These are phyloP conservation scores for Mycosphaerella sp. DNA, from an alignment of 2,329 filamentous ascomycete genomes.

Conservation along the genomic window DNA sequence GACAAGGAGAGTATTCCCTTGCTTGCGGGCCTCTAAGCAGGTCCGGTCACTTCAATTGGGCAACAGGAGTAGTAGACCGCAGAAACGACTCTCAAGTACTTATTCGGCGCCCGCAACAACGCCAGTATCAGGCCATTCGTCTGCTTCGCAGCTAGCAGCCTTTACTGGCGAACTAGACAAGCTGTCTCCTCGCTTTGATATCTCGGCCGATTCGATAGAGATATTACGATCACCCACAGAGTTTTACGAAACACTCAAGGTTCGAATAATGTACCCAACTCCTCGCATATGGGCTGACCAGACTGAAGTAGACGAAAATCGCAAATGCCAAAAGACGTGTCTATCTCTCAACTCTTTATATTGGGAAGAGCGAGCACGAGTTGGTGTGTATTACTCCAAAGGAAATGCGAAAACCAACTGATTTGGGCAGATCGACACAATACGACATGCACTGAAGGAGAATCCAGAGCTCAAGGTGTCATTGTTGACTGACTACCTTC, in stretches of 20 bases:
- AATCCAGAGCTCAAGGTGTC: constrained; percentile 76
- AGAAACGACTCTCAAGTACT: constrained; percentile 26
- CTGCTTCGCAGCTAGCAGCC: constrained; percentile 51
- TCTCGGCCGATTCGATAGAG: constrained; percentile 71
- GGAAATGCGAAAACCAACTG: background rate
- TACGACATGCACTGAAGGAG: constrained; percentile 65
- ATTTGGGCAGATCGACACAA: constrained; percentile 58
- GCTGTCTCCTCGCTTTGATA: constrained; percentile 83
- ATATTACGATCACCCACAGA: constrained; percentile 76
- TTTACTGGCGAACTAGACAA: constrained; percentile 73
- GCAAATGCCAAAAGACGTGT: constrained; percentile 69
- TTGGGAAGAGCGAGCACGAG: constrained; percentile 87
- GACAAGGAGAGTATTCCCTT: constrained; percentile 24
- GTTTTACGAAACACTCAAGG: constrained; percentile 89
- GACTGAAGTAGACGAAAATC: constrained; percentile 63
- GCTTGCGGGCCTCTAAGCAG: constrained; percentile 22
- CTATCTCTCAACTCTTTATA: constrained; percentile 93
- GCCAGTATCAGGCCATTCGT: constrained; percentile 18
- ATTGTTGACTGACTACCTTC: constrained; percentile 83
- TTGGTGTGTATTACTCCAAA: constrained; percentile 48
- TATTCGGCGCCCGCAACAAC: constrained; percentile 17
- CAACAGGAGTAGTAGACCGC: constrained; percentile 16
- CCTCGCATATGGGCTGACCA: constrained; percentile 9
- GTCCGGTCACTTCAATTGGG: background rate
- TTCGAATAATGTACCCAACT: constrained; percentile 36